A percentile compares a stretch with the other conserved stretches of the same genome.
Evolutionary conservation across 805 yeast genomes (phyloP).

Genomic region (Lipomyces yamadae): DNA sequence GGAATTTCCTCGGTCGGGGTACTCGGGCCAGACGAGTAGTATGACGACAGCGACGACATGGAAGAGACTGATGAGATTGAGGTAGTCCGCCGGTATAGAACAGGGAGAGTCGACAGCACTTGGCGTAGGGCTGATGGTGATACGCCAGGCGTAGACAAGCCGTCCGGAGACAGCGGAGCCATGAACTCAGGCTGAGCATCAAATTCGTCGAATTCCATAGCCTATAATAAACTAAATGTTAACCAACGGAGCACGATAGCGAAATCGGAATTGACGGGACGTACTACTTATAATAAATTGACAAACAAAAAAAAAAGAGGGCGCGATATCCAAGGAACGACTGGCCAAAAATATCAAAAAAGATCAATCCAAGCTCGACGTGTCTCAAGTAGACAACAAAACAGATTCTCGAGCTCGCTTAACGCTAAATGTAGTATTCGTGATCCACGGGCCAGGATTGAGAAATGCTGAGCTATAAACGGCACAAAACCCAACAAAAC

Average conservation of each 20-base stretch:
- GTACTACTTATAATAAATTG: background rate
- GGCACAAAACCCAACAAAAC: background rate
- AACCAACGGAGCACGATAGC: background rate
- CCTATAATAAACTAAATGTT: background rate
- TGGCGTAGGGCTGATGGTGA: constrained; percentile 22
- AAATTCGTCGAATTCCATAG: constrained; percentile 9
- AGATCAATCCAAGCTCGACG: background rate
- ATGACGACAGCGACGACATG: constrained; percentile 24
- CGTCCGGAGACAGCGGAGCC: constrained; percentile 1
- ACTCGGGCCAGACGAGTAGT: constrained; percentile 27
- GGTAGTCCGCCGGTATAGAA: constrained; percentile 24
- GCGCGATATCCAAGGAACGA: background rate
- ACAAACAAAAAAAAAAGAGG: background rate
- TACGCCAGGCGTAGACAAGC: background rate
- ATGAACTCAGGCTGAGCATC: background rate
- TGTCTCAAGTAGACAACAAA: background rate
- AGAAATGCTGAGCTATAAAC: background rate
- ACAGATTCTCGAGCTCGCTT: background rate
- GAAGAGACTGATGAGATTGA: constrained; percentile 14
- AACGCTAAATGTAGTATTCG: background rate
- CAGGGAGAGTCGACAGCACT: constrained; percentile 29
- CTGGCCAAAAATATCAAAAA: background rate
- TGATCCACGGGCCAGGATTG: background rate
- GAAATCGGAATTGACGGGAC: background rate
- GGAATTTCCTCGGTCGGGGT: constrained; percentile 32